phyloP scores from a whole-genome alignment of 495 filamentous ascomycete genomes.

The Halenospora varia region DNA sequence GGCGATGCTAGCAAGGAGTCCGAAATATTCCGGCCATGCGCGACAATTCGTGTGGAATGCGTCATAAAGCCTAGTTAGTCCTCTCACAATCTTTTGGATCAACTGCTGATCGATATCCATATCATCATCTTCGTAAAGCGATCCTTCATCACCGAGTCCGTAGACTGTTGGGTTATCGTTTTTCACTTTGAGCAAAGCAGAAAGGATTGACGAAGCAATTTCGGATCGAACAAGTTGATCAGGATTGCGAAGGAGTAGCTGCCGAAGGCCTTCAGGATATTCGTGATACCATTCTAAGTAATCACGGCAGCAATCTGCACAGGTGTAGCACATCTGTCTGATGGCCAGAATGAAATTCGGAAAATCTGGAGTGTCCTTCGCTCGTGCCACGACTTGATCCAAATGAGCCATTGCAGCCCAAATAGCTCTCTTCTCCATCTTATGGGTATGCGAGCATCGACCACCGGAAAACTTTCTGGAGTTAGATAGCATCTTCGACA shows the following conservation, averaged over 20 bases:
- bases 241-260: conserved; percentile 63
- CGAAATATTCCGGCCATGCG: conserved; percentile 80
- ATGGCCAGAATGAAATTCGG: conserved; percentile 52
- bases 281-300: conserved; percentile 61
- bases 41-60: conserved; percentile 52
- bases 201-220: conserved; percentile 50
- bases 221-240: conserved; percentile 57
- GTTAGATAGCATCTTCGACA: conserved; percentile 51
- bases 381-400: conserved; percentile 71
- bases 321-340: conserved; percentile 46
- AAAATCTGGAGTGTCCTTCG: conserved; percentile 65
- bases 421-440: conserved; percentile 56
- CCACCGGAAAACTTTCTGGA: conserved; percentile 37
- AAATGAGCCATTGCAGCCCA: conserved; percentile 69
- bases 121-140: conserved; percentile 25
- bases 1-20: conserved; percentile 57
- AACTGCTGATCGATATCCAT: conserved; percentile 28
- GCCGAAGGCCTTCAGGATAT: conserved; percentile 53
- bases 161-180: conserved; percentile 39
- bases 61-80: conserved; percentile 48
- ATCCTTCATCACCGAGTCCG: conserved; percentile 23
- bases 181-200: conserved; percentile 49
- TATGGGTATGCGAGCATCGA: conserved; percentile 44
- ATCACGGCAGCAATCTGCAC: conserved; percentile 50
- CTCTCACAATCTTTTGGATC: conserved; percentile 52